These are phyloP conservation scores for Suillus occidentalis DNA, from an alignment of 768 basidiomycete genomes.

Conservation along the genomic window DNA sequence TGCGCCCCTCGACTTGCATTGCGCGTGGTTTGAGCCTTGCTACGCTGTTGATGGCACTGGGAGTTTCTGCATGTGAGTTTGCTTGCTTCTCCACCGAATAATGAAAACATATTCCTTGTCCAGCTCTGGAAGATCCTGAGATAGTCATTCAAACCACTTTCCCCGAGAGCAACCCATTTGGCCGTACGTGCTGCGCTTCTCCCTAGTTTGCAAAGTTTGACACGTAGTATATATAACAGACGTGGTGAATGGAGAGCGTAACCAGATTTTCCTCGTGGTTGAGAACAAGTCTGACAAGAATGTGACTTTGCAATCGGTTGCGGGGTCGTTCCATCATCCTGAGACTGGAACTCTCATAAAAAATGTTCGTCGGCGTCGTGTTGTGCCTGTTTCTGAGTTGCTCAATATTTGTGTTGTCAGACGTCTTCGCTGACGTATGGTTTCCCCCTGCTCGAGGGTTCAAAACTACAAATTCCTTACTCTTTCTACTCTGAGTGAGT, in stretches of 20 bases:
- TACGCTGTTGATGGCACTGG: constrained; percentile 29
- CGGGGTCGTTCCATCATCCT: constrained; percentile 68
- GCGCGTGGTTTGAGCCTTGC: constrained; percentile 27
- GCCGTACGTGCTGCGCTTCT: constrained; percentile 51
- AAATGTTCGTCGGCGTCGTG: constrained; percentile 51
- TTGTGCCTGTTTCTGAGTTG: background rate
- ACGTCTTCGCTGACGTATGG: constrained; percentile 56
- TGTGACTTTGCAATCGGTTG: constrained; percentile 62
- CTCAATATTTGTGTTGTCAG: constrained; percentile 35
- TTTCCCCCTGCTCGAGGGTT: constrained; percentile 50
- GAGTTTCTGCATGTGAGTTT: constrained; percentile 31
- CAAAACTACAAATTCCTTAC: constrained; percentile 68
- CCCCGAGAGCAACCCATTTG: constrained; percentile 72
- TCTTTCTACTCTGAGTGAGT: constrained; percentile 82
- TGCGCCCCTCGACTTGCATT: constrained; percentile 35
- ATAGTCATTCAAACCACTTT: constrained; percentile 56
- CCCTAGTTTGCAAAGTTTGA: background rate
- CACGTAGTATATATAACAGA: constrained; percentile 43
- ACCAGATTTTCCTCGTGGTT: constrained; percentile 59
- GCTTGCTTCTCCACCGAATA: background rate
- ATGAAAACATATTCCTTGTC: background rate
- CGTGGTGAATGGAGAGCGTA: constrained; percentile 81
- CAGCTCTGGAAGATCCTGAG: constrained; percentile 48
- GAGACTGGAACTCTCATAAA: constrained; percentile 65
- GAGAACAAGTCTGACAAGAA: constrained; percentile 79